Base-by-base conservation (phyloP, 208 protist genomes). In the Vickermania ingenoplastis region DNA sequence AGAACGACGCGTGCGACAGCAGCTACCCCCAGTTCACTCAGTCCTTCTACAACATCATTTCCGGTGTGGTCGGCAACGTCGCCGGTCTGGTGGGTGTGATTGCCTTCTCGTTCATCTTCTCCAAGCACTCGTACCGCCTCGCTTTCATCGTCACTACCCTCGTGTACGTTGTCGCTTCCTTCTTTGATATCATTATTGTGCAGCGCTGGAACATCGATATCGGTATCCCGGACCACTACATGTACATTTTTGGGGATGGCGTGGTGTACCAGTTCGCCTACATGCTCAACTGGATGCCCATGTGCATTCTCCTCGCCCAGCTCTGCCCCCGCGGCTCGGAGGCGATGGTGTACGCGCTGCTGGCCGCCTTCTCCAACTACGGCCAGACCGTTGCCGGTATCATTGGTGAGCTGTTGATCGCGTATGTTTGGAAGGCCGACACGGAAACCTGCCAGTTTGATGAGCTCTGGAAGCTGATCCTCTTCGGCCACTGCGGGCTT, bases 251-350 rank as follows among this genome's bases (percentile, higher is more conserved):
- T 25, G 80, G 84, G 49, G 74, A 89, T 51, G 55, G 64, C n/a
- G 69, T 92, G 26, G 64, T 95, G 0, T 62, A 75, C 21, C 57
- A 92, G 58, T 64, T 89, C 25, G 67, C 54, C 29, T 81, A 77
- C 54, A 85, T 86, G 78, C 61, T 95, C 23, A 59, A 69, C 57
- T 89, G 65, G 50, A 89, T 95, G 79, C 81, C 86, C 30, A 65
- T 71, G 58, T 61, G 89, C 0, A 67, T 96, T 24, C 68, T 96
- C 24, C 65, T 89, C 48, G 83, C 86, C 4, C 86, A 83, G 31
- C 71, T 96, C 17, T 94, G 87, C 63, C 87, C 90, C 5, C 77
- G 78, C 27, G 85, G 83, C 5, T 79, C 86, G 41, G 89, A 95
- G 68, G 67, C 59, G 4, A 85, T 86, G 25, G 80, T 92, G 48